These are phyloP conservation scores for Teratosphaeria destructans DNA, from an alignment of 2,329 filamentous ascomycete species.

Conservation along the genomic window DNA sequence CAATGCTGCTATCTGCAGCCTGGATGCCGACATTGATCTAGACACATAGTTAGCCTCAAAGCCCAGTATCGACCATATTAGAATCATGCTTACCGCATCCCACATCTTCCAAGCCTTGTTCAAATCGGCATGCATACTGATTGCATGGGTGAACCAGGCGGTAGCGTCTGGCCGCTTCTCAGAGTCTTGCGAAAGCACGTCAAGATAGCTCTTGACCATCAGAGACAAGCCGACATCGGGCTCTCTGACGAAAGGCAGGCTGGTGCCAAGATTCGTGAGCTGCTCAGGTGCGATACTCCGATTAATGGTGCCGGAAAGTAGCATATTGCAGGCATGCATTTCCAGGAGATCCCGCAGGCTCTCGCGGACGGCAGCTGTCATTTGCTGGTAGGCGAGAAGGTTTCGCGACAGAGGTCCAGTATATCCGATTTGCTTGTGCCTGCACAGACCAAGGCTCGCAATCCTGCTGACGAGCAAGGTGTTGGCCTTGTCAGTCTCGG, in stretches of 20 bases:
- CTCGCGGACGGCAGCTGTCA: constrained; percentile 69
- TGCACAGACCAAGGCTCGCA: constrained; percentile 70
- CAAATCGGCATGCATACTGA: constrained; percentile 48
- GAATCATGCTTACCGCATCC: constrained; percentile 45
- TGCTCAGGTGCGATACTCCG: constrained; percentile 45
- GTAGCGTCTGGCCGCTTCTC: constrained; percentile 42
- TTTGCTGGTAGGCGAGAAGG: constrained; percentile 73
- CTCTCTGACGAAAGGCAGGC: constrained; percentile 56
- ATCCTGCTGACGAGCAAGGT: constrained; percentile 78
- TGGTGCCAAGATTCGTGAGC: constrained; percentile 56
- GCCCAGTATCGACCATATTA: not conserved
- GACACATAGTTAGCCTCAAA: constrained; percentile 2
- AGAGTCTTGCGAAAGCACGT: constrained; percentile 52
- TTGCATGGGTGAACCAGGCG: constrained; percentile 51
- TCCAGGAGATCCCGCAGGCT: constrained; percentile 76
- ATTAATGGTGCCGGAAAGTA: constrained; percentile 69
- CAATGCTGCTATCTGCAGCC: constrained; percentile 40
- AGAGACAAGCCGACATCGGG: constrained; percentile 69
- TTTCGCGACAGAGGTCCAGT: constrained; percentile 89
- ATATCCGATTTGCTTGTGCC: constrained; percentile 79
- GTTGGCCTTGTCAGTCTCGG: constrained; percentile 60
- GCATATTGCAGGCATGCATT: constrained; percentile 66
- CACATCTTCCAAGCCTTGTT: constrained; percentile 52
- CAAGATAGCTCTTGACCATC: constrained; percentile 68
- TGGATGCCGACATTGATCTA: constrained; percentile 51